A percentile compares a stretch with the other conserved stretches of the same genome.
Conservation (phyloP, 2,329 filamentous ascomycete species). For the Akanthomyces muscarius region DNA sequence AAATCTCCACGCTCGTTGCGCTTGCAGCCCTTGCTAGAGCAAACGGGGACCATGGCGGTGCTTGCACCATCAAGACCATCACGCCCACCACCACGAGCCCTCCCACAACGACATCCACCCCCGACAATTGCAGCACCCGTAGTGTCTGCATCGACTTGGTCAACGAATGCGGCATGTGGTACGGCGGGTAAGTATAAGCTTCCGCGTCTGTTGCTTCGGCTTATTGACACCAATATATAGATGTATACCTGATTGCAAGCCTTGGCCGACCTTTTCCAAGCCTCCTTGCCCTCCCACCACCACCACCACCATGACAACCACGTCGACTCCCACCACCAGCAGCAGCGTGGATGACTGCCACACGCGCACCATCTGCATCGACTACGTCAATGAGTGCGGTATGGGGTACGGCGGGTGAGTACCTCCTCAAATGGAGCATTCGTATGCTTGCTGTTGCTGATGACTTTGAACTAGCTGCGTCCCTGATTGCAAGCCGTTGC, state of each 20-base stretch:
- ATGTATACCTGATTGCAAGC: conserved; percentile 25
- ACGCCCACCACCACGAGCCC: not conserved
- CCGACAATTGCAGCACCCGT: conserved; percentile 24
- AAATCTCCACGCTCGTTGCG: not conserved
- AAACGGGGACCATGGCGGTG: not conserved
- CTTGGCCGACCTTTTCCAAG: conserved; percentile 17
- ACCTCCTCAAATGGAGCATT: not conserved
- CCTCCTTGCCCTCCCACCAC: conserved; percentile 21
- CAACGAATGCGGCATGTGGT: conserved; percentile 26
- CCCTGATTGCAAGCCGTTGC: conserved; percentile 13
- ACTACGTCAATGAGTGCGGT: conserved; percentile 10
- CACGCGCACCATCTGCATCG: conserved; percentile 12
- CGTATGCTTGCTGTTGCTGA: conserved; percentile 14
- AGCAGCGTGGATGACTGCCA: not conserved
- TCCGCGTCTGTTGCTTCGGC: not conserved
- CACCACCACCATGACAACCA: not conserved
- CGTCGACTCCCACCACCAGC: not conserved
- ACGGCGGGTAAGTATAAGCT: conserved; percentile 22
- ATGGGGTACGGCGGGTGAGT: conserved; percentile 23
- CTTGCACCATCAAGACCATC: conserved; percentile 22
- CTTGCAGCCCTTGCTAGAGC: conserved; percentile 15
- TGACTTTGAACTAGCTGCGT: conserved; percentile 18
- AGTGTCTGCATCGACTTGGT: conserved; percentile 25
- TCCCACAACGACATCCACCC: not conserved
- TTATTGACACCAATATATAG: conserved; percentile 13